Conservation (phyloP, 73 alveolate species). For the Durusdinium trenchii region DNA sequence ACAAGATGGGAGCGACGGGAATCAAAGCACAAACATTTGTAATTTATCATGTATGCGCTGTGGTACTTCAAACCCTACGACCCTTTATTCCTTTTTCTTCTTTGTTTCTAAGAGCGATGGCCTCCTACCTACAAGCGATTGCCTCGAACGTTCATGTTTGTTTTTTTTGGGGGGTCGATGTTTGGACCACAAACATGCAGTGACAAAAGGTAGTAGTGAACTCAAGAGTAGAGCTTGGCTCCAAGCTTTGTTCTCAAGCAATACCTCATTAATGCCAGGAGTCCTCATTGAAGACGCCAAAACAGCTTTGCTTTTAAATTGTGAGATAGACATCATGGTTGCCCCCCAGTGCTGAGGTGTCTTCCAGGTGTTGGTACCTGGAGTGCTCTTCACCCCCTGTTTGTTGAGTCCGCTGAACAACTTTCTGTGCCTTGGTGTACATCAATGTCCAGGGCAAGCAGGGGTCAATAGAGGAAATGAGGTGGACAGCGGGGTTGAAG, state of each 20-base stretch:
- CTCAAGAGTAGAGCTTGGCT: neutral
- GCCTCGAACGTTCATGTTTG: no score
- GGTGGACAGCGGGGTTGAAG: neutral
- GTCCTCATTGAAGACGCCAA: neutral
- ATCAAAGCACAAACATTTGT: no score
- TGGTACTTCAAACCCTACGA: no score
- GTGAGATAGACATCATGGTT: neutral
- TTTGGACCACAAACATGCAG: no score
- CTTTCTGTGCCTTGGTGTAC: conserved; percentile 36
- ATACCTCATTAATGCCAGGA: no score
- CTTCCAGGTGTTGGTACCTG: conserved; percentile 92
- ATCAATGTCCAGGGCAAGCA: neutral
- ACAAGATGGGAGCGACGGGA: no score
- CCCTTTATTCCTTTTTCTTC: no score
- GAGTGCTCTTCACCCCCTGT: conserved; percentile 92
- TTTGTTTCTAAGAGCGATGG: no score
- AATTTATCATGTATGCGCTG: no score
- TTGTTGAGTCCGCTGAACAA: conserved; percentile 84
- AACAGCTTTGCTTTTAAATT: neutral
- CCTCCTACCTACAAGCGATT: no score
- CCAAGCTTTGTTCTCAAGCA: neutral
- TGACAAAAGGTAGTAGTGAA: no score
- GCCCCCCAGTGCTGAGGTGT: conserved; percentile 25
- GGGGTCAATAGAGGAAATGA: neutral
- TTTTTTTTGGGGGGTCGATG: no score